phyloP scores from a whole-genome alignment of 768 basidiomycete genomes.

The Termitomyces sp. region DNA sequence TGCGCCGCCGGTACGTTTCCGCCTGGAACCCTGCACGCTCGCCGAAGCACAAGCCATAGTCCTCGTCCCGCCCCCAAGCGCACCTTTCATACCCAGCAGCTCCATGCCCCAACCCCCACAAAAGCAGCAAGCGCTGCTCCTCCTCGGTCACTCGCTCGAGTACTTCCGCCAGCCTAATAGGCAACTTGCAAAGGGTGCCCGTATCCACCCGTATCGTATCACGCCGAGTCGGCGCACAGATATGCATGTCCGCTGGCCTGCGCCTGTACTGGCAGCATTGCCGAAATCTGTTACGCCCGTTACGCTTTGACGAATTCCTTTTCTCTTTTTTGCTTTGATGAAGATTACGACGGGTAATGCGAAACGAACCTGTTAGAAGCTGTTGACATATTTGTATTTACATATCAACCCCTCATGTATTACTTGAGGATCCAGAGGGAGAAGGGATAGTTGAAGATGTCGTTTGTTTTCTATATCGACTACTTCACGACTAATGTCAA shows the following conservation, averaged over 20 bases:
- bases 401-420: conserved; percentile 12
- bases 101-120: conserved; percentile 8
- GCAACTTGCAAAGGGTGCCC: conserved; percentile 41
- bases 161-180: conserved; percentile 41
- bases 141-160: conserved; percentile 48
- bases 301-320: not conserved
- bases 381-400: conserved; percentile 17
- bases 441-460: not conserved
- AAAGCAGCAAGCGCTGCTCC: conserved; percentile 35
- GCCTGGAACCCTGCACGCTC: conserved; percentile 46
- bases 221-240: conserved; percentile 20
- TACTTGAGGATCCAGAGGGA: not conserved
- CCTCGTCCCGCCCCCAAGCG: conserved; percentile 33
- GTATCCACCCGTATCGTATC: conserved; percentile 57
- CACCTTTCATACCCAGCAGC: conserved; percentile 20
- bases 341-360: not conserved
- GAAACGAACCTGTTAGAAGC: conserved; percentile 1
- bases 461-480: too few relatives aligned
- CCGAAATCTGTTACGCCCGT: not conserved
- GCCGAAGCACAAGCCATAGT: conserved; percentile 54
- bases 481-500: not conserved
- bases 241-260: not conserved
- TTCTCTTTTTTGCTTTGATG: not conserved
- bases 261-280: conserved; percentile 2
- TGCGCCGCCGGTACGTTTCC: conserved; percentile 12